These are phyloP conservation scores for Leptosphaerulina australis DNA, from an alignment of 2,329 filamentous ascomycete genomes.

Conservation along the genomic window DNA sequence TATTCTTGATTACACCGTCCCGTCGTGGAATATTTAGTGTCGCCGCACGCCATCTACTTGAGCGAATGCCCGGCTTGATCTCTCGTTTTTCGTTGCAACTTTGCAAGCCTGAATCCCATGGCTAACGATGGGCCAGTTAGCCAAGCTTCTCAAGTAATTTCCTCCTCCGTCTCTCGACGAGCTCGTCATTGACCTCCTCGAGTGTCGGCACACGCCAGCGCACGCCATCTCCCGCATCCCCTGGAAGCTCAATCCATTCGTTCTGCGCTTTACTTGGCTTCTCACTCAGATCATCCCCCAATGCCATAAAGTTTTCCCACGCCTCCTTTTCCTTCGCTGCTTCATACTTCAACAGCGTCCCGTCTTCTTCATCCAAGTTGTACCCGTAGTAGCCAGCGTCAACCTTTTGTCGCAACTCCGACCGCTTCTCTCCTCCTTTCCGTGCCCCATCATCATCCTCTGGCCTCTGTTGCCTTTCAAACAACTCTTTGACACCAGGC, in stretches of 20 bases:
- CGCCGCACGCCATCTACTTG: no score
- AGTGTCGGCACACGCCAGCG: constrained; percentile 83
- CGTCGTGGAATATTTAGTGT: neutral
- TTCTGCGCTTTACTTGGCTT: constrained; percentile 36
- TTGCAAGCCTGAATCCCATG: no score
- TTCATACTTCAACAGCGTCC: constrained; percentile 79
- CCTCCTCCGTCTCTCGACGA: constrained; percentile 83
- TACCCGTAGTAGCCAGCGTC: constrained; percentile 97
- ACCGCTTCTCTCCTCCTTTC: constrained; percentile 69
- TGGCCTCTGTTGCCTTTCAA: constrained; percentile 43
- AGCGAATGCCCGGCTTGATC: no score
- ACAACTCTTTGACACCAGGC: constrained; percentile 91
- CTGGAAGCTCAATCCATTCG: constrained; percentile 82
- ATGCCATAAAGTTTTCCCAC: constrained; percentile 67
- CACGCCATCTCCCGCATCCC: constrained; percentile 81
- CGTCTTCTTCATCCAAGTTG: constrained; percentile 89
- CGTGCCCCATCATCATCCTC: constrained; percentile 59
- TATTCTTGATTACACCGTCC: no score
- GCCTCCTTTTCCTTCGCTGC: constrained; percentile 82
- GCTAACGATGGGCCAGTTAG: constrained; percentile 14
- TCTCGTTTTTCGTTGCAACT: no score
- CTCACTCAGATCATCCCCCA: constrained; percentile 54
- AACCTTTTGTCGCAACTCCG: constrained; percentile 75
- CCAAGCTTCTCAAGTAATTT: constrained; percentile 81
- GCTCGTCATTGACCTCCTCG: constrained; percentile 92